These are phyloP conservation scores for Nemania abortiva DNA, from an alignment of 2,329 filamentous ascomycete species.

Conservation along the genomic window DNA sequence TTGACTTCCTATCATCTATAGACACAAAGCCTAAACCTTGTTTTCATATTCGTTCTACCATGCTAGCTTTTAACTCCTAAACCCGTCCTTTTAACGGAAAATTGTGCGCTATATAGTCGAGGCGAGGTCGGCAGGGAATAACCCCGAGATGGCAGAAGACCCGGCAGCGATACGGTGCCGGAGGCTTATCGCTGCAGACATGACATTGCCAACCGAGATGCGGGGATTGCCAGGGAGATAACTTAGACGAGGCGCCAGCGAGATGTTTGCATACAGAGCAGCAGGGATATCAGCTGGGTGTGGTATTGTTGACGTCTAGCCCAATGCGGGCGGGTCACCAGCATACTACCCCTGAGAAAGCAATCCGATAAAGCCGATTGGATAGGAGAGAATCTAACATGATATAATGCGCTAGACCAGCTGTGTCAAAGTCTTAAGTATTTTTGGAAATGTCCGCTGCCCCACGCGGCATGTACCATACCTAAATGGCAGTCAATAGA, in stretches of 20 bases:
- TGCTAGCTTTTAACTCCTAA: background rate
- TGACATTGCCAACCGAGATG: background rate
- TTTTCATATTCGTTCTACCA: background rate
- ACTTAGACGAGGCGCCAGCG: background rate
- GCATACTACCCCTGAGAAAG: background rate
- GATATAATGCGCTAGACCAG: background rate
- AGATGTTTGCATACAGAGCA: background rate
- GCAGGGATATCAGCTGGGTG: background rate
- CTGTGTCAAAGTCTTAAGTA: background rate
- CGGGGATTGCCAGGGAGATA: background rate
- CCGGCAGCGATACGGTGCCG: background rate
- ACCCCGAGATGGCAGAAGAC: background rate
- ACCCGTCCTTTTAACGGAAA: background rate
- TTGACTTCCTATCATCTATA: background rate
- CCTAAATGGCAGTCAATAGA: background rate
- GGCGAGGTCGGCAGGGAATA: background rate
- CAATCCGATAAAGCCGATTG: slow-evolving; percentile 9
- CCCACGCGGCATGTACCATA: background rate
- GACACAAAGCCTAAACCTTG: background rate
- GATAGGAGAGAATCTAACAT: slow-evolving; percentile 1
- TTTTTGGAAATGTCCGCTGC: background rate
- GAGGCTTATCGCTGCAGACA: background rate
- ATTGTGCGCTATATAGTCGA: background rate
- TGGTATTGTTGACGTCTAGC: background rate
- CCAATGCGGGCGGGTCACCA: background rate